phyloP scores from a whole-genome alignment of 2,329 filamentous ascomycete genomes.

The Pestalotiopsis sp. region DNA sequence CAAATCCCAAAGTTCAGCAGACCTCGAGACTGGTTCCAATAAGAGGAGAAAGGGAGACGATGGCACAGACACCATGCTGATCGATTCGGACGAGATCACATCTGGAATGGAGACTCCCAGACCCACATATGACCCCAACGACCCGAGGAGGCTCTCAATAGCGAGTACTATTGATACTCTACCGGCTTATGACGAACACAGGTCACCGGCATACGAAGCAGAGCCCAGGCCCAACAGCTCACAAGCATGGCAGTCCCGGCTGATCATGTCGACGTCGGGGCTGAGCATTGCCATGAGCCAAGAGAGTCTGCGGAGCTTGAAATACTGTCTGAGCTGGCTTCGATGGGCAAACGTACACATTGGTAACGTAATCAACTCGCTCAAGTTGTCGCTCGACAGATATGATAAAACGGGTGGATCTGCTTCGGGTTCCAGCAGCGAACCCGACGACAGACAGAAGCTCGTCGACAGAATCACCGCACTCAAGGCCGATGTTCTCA shows the following conservation, averaged over 20 bases:
- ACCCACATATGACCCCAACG: slow-evolving; percentile 35
- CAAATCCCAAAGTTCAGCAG: slow-evolving; percentile 43
- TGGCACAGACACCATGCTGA: slow-evolving; percentile 16
- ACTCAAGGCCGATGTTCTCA: slow-evolving; percentile 72
- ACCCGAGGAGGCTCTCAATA: slow-evolving; percentile 60
- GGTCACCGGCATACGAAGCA: slow-evolving; percentile 74
- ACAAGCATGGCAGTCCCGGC: slow-evolving; percentile 73
- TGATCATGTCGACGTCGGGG: slow-evolving; percentile 89
- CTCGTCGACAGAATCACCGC: slow-evolving; percentile 67
- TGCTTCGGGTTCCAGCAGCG: slow-evolving; percentile 22
- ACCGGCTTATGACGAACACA: slow-evolving; percentile 81
- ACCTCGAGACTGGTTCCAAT: slow-evolving; percentile 52
- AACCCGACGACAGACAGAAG: slow-evolving; percentile 46
- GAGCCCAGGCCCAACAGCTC: slow-evolving; percentile 29
- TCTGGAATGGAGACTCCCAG: slow-evolving; percentile 33
- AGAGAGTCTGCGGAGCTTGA: slow-evolving; percentile 80
- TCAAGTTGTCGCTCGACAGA: slow-evolving; percentile 78
- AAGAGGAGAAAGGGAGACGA: slow-evolving; percentile 61
- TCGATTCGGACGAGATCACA: slow-evolving; percentile 23
- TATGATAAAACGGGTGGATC: slow-evolving; percentile 63
- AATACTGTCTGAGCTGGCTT: slow-evolving; percentile 81
- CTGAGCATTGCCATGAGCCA: slow-evolving; percentile 91
- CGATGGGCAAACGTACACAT: slow-evolving; percentile 83
- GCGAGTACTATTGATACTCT: slow-evolving; percentile 73
- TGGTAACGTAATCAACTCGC: slow-evolving; percentile 70